A percentile compares a stretch with the other conserved stretches of the same genome.
phyloP scores from a whole-genome alignment of 2,329 filamentous ascomycete species.

The Trichoderma endophyticum region DNA sequence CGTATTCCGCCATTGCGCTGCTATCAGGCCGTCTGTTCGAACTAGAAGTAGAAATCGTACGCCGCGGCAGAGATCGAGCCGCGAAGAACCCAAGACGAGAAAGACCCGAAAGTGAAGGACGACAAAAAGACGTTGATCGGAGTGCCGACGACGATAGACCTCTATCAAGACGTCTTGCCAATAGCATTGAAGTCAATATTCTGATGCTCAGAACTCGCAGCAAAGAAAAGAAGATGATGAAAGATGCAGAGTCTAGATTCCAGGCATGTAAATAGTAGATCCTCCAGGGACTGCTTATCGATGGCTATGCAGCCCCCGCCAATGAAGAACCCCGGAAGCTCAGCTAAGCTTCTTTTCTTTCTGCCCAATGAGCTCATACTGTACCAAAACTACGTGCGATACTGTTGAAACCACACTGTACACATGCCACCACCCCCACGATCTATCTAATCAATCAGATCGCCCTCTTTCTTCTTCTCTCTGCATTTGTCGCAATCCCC shows the following conservation, averaged over 20 bases:
- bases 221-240: not conserved
- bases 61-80: too few relatives aligned
- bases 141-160: not conserved
- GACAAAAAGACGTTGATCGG: not conserved
- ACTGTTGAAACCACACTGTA: not conserved
- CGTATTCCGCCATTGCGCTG: conserved; percentile 24
- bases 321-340: not conserved
- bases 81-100: not conserved
- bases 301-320: not conserved
- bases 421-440: conserved; percentile 22
- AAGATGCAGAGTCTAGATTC: not conserved
- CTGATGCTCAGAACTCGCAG: not conserved
- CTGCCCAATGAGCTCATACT: conserved; percentile 35
- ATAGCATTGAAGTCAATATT: conserved; percentile 19
- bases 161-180: conserved; percentile 10
- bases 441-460: conserved; percentile 41
- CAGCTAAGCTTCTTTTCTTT: conserved; percentile 4
- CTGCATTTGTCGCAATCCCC: not conserved
- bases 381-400: conserved; percentile 19
- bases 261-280: not conserved
- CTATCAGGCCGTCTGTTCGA: not conserved
- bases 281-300: not conserved
- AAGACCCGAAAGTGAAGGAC: not conserved
- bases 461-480: not conserved
- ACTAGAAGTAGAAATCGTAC: not conserved